A percentile compares a stretch with the other conserved stretches of the same genome.
Evolutionary conservation across 176 grass and related monocot species (phyloP).

Genomic region (Triticum timopheevii): DNA sequence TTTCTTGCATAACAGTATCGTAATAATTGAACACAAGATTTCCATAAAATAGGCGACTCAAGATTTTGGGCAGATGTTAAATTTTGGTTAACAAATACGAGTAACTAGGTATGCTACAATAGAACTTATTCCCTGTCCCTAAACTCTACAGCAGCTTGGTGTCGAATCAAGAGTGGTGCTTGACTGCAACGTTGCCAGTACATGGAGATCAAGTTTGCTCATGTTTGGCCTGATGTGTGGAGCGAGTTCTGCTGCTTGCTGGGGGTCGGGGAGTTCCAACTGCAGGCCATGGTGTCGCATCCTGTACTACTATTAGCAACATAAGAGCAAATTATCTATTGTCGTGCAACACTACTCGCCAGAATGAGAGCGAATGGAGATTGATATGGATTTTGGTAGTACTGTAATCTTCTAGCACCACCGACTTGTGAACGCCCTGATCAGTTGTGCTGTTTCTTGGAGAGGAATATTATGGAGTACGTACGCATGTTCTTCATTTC

Average conservation of each 20-base stretch:
- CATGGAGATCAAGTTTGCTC: not conserved
- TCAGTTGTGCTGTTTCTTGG: not conserved
- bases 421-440: not conserved
- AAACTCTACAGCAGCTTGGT: not conserved
- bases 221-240: not conserved
- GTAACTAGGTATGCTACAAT: not conserved
- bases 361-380: too few relatives aligned
- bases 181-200: not conserved
- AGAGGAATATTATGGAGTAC: not conserved
- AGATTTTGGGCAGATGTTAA: not conserved
- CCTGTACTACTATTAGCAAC: too few relatives aligned
- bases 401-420: not conserved
- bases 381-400: not conserved
- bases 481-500: too few relatives aligned
- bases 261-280: not conserved
- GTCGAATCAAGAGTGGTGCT: not conserved
- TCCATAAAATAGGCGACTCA: not conserved
- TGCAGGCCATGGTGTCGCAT: not conserved
- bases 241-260: not conserved
- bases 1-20: not conserved
- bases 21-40: not conserved
- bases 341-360: not conserved
- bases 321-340: not conserved
- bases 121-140: not conserved
- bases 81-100: not conserved